Evolutionary conservation across 2,329 filamentous ascomycete genomes (phyloP), one percentile per base, ranked within the genome.

Genomic region (Pseudocercospora crystallina): DNA sequence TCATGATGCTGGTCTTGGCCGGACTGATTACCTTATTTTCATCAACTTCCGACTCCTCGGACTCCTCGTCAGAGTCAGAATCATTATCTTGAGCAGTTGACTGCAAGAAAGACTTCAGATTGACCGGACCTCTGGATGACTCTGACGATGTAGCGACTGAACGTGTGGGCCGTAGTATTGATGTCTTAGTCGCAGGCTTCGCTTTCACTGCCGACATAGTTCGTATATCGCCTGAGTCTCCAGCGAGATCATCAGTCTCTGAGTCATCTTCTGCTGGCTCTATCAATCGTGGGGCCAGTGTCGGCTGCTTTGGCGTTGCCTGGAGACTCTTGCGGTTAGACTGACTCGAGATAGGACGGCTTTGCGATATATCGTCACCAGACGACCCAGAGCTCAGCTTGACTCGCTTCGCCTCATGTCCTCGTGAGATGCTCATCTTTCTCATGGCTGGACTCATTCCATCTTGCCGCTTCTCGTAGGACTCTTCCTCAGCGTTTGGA

Each of bases 1-100:
- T 53, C 43, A 58, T 53, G 35, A 58, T 61, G 42, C 55, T 60
- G n/a, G 53, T 58, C 36, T 52, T 58, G 26, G 36, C 29, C 20
- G 30, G 43, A 14, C 38, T 39, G 8, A 35, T 31, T 5, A 26
- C 52, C 20, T 32, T 40, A 32, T 42, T 30, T 5, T 34, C 38
- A n/a, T 34, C 13, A 10, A 13, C 30, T 17, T n/a, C 31, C 4
- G 43, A 38, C 33, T 49, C 40, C 12, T 49, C 46, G 8, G 50
- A 49, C 4, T 48, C 37, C 11, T 51, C 47, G 17, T 53, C 51
- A 13, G 54, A 51, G 11, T 48, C 42, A 5, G 43, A 41, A 9
- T 51, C 43, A 30, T 51, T 43, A 20, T 33, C 8, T 12, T 30
- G 32, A 30, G 14, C 45, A 17, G 49, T 44, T 20, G 49, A 30